These are phyloP conservation scores for Teratosphaeria gauchensis DNA, from an alignment of 2,329 filamentous ascomycete genomes.

Conservation along the genomic window DNA sequence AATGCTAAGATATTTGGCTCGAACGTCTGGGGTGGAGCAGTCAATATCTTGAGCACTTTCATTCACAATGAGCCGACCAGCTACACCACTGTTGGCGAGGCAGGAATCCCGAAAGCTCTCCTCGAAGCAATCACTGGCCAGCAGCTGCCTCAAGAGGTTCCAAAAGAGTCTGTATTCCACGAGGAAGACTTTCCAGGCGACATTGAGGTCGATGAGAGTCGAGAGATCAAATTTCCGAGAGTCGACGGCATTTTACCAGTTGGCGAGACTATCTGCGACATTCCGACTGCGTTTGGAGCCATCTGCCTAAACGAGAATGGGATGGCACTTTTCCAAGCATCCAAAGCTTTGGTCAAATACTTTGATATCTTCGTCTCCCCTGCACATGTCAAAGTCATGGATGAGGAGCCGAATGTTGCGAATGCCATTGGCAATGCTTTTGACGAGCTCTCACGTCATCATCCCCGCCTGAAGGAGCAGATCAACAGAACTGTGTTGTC, in stretches of 20 bases:
- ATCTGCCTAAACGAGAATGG: constrained; percentile 87
- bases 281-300: constrained; percentile 82
- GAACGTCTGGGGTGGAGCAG: constrained; percentile 89
- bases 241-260: constrained; percentile 67
- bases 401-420: constrained; percentile 62
- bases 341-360: constrained; percentile 72
- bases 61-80: constrained; percentile 98
- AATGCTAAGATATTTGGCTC: constrained; percentile 76
- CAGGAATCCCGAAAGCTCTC: constrained; percentile 77
- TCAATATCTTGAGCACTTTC: constrained; percentile 86
- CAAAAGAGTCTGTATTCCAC: constrained; percentile 6
- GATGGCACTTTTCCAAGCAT: constrained; percentile 77
- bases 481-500: constrained; percentile 80
- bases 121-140: constrained; percentile 62
- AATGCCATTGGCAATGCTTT: constrained; percentile 71
- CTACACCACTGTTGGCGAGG: constrained; percentile 90
- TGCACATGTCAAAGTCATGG: constrained; percentile 75
- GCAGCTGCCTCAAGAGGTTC: constrained; percentile 18
- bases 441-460: constrained; percentile 89
- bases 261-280: constrained; percentile 73
- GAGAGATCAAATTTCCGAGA: constrained; percentile 16
- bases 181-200: constrained; percentile 11
- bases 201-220: constrained; percentile 14
- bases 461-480: constrained; percentile 68
- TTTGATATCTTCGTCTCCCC: constrained; percentile 96